These are phyloP conservation scores for Thelonectria blattea DNA, from an alignment of 2,329 filamentous ascomycete species.

Conservation along the genomic window DNA sequence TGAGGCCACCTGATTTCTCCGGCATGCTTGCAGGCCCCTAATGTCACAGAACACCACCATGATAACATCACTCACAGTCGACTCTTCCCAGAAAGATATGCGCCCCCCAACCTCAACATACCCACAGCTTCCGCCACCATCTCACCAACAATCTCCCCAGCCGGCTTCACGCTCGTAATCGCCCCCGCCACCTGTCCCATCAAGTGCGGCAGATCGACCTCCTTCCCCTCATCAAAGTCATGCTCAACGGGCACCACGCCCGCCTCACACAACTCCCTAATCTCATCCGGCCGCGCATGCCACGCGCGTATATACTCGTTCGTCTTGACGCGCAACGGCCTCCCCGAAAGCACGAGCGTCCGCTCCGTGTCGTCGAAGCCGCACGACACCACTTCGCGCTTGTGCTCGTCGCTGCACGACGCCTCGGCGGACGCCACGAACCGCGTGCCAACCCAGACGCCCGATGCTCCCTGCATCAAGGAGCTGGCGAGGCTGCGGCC, in stretches of 20 bases:
- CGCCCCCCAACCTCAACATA: constrained; percentile 66
- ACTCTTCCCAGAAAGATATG: constrained; percentile 60
- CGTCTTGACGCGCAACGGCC: constrained; percentile 78
- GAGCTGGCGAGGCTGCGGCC: constrained; percentile 80
- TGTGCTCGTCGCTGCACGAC: constrained; percentile 80
- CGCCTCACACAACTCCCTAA: constrained; percentile 74
- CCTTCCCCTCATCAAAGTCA: constrained; percentile 82
- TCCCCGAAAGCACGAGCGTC: constrained; percentile 81
- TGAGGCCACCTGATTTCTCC: no score
- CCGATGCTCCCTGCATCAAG: constrained; percentile 85
- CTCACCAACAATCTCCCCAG: constrained; percentile 82
- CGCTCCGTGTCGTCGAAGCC: constrained; percentile 79
- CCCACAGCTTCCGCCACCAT: constrained; percentile 82
- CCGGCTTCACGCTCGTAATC: constrained; percentile 79
- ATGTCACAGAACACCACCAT: background rate
- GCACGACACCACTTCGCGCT: constrained; percentile 81
- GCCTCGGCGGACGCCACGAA: constrained; percentile 88
- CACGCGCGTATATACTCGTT: constrained; percentile 86
- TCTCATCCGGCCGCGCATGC: constrained; percentile 77
- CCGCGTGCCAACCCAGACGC: constrained; percentile 93
- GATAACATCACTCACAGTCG: constrained; percentile 44
- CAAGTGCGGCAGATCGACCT: constrained; percentile 84
- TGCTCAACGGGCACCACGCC: constrained; percentile 83
- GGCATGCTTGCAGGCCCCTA: no score
- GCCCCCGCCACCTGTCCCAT: constrained; percentile 93